Base-by-base conservation (phyloP, 352 stramenopile genomes). In the Globisporangium viniferum region DNA sequence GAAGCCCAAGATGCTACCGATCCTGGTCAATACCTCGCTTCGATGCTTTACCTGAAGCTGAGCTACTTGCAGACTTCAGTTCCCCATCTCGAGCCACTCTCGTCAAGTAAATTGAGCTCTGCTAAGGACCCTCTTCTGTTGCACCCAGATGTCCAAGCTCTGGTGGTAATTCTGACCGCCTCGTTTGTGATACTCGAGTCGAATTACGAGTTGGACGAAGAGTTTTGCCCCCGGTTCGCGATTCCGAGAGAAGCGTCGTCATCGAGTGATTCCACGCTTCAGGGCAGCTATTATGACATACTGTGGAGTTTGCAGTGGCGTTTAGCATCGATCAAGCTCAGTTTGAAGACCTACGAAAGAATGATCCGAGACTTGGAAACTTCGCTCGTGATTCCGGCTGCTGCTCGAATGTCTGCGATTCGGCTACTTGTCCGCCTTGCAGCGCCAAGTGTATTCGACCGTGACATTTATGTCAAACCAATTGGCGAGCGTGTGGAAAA, bases 241-340 rank as follows among this genome's bases (percentile, higher is more conserved):
- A 71, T 81, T 35, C 27, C 78, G 0, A 20, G 15, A 27, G n/a
- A 15, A 27, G 14, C 56, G 66, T 10, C 56, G 64, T 10, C 15
- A 3, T 53, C 24, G 22, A 62, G 1, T 20, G 44, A 12, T 12
- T 24, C 15, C 27, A 44, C 2, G 8, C 15, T 59, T 39, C 54
- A 59, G 51, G 20, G 6, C 27, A 46, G 8, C 46, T 44, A 49
- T 18, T 61, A 36, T 2, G 79, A 88, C 27, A 39, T 91, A 31
- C 65, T 91, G 29, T 80, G 75, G 70, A 74, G 41, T 1, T 55
- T 91, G 0, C 82, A 91, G 51, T 73, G 74, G 12, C 78, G 85
- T 36, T 75, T 82, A 31, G 55, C 44, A 5, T 36, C 27, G 2
- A 46, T 68, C 10, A 68, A 36, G 33, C n/a, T 70, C 31, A 60